Conservation (phyloP, 169 alveolate genomes). For the Besnoitia besnoiti region DNA sequence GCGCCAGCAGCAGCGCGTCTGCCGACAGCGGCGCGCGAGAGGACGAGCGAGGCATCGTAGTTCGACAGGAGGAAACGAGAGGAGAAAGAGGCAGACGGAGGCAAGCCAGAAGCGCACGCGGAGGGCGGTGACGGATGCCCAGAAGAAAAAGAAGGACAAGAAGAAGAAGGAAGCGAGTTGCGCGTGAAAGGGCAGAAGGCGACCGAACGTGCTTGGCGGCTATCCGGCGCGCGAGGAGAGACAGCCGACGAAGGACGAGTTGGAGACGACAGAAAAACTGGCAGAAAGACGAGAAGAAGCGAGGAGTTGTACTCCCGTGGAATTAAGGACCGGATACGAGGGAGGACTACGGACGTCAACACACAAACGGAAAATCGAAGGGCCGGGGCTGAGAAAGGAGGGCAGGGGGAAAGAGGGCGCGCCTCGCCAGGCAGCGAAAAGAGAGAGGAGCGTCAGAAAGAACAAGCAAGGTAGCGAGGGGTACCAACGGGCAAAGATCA, state of each 20-base stretch:
- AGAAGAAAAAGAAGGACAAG: background rate
- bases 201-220: background rate
- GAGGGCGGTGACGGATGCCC: background rate
- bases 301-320: background rate
- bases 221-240: background rate
- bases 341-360: background rate
- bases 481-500: too few species aligned
- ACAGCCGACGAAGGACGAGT: background rate
- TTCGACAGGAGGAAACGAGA: background rate
- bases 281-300: background rate
- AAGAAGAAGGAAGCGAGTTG: background rate
- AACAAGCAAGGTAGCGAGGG: too few species aligned
- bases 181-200: background rate
- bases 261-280: background rate
- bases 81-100: background rate
- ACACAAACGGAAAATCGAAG: background rate
- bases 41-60: background rate
- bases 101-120: background rate
- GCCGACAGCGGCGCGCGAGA: background rate
- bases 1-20: constrained; percentile 48
- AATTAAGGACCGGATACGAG: background rate
- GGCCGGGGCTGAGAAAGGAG: background rate
- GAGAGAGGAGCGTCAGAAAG: background rate
- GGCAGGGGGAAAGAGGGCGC: background rate
- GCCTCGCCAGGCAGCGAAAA: background rate